Conservation (phyloP, 2,329 filamentous ascomycete species). For the Teratosphaeria nubilosa region DNA sequence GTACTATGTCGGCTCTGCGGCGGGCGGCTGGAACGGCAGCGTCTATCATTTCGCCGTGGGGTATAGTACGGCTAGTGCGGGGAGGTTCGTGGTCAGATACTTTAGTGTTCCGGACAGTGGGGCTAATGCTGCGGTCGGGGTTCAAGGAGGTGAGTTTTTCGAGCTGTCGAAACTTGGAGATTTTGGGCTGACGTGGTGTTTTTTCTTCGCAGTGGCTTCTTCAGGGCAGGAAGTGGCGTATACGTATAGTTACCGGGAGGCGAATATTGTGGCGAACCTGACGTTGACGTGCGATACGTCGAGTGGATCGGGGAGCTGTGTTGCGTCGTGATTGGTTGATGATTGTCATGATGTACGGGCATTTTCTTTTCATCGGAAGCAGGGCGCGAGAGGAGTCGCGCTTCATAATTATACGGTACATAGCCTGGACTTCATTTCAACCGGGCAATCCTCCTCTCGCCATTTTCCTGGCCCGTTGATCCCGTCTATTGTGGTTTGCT, state of each 20-base stretch:
- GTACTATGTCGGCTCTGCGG: slow-evolving; percentile 18
- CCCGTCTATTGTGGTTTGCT: slow-evolving; percentile 78
- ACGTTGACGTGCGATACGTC: slow-evolving; percentile 1
- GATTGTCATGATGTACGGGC: neutral
- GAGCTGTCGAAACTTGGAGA: neutral
- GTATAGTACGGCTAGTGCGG: slow-evolving; percentile 20
- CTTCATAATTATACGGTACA: neutral
- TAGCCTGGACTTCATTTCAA: slow-evolving; percentile 8
- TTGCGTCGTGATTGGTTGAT: neutral
- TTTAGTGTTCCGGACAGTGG: slow-evolving; percentile 17
- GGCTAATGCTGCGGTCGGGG: slow-evolving; percentile 15
- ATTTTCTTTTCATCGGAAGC: neutral
- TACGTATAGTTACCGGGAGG: neutral
- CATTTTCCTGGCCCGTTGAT: slow-evolving; percentile 55
- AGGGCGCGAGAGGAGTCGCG: neutral
- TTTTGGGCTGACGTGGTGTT: neutral
- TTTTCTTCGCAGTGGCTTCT: slow-evolving; percentile 2
- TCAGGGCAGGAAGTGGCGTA: neutral
- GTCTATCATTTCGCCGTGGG: slow-evolving; percentile 24
- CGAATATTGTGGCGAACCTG: neutral
- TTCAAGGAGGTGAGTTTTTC: slow-evolving; percentile 21
- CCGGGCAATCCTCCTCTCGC: slow-evolving; percentile 45
- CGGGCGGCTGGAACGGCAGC: slow-evolving; percentile 5
- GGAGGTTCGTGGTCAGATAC: slow-evolving; percentile 22
- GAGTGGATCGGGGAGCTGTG: neutral